These are phyloP conservation scores for Colletotrichum ledebouriae DNA, from an alignment of 2,329 filamentous ascomycete genomes.

Conservation along the genomic window DNA sequence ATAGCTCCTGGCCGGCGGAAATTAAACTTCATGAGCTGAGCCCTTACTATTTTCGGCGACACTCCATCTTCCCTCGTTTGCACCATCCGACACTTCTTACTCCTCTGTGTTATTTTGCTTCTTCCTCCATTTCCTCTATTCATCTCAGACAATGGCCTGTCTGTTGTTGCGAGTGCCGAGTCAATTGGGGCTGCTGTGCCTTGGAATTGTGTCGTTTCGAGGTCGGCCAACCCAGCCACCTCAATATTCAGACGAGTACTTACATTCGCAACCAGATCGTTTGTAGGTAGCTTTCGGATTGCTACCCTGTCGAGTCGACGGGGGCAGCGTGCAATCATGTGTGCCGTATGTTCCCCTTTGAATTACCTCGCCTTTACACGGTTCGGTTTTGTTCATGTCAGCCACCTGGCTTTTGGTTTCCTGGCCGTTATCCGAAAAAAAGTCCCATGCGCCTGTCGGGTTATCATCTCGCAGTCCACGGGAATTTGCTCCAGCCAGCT, in stretches of 20 bases:
- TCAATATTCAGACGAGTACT: conserved; percentile 32
- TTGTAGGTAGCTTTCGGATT: background rate
- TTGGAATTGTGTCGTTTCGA: conserved; percentile 14
- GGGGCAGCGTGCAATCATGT: background rate
- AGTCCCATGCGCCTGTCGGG: conserved; percentile 15
- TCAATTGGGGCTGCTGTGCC: conserved; percentile 14
- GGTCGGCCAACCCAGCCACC: conserved; percentile 35
- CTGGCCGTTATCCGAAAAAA: conserved; percentile 8
- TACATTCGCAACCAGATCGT: background rate
- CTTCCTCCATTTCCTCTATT: background rate
- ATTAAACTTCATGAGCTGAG: background rate
- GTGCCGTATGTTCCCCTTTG: conserved; percentile 6
- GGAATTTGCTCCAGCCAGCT: background rate
- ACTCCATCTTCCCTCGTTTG: background rate
- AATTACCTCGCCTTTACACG: background rate
- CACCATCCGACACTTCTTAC: background rate
- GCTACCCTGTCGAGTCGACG: conserved; percentile 21
- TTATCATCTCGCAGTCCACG: background rate
- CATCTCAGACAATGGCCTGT: conserved; percentile 19
- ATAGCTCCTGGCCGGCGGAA: too few relatives aligned
- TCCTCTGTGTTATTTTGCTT: background rate
- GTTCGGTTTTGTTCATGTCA: conserved; percentile 4
- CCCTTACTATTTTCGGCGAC: background rate
- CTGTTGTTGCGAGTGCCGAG: conserved; percentile 18
- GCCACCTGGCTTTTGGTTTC: conserved; percentile 13